These are phyloP conservation scores for Colletotrichum sidae DNA, from an alignment of 2,329 filamentous ascomycete genomes.

Conservation along the genomic window DNA sequence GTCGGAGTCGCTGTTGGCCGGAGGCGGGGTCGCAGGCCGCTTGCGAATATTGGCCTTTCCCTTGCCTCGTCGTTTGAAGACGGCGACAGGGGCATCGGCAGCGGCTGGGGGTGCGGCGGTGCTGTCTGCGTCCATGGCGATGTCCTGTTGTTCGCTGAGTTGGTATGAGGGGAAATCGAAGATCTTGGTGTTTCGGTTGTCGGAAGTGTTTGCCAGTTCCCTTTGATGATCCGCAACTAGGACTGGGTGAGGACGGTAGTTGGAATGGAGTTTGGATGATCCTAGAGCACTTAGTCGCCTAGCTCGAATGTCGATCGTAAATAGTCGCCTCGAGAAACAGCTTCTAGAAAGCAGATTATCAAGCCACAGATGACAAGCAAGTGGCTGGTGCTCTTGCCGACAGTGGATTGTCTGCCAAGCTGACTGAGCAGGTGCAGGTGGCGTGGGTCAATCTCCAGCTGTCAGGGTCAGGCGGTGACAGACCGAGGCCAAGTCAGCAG, in stretches of 20 bases:
- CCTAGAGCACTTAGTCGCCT: slow-evolving; percentile 1
- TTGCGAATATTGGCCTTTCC: slow-evolving; percentile 83
- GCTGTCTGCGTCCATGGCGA: slow-evolving; percentile 25
- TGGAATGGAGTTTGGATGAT: slow-evolving; percentile 21
- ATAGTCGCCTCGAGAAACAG: not conserved
- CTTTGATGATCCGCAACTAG: slow-evolving; percentile 12
- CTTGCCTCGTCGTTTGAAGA: slow-evolving; percentile 91
- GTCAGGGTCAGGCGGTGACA: slow-evolving; percentile 13
- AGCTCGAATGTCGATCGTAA: slow-evolving; percentile 19
- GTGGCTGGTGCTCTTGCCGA: slow-evolving; percentile 13
- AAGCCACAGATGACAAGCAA: slow-evolving; percentile 36
- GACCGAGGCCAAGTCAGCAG: slow-evolving; percentile 4
- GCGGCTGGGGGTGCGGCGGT: slow-evolving; percentile 26
- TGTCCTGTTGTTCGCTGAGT: not conserved
- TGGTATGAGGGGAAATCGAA: not conserved
- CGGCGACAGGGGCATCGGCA: slow-evolving; percentile 63
- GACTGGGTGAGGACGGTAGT: slow-evolving; percentile 8
- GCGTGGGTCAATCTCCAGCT: not conserved
- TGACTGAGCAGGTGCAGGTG: slow-evolving; percentile 30
- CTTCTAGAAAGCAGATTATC: slow-evolving; percentile 35
- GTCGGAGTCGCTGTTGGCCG: slow-evolving; percentile 70
- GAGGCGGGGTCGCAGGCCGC: slow-evolving; percentile 81
- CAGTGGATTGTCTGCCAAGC: not conserved
- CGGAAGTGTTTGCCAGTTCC: not conserved
- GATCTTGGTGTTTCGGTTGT: not conserved